A percentile compares a stretch with the other conserved stretches of the same genome.
phyloP scores from a whole-genome alignment of 2,329 filamentous ascomycete genomes.

The Aureobasidium sp. region DNA sequence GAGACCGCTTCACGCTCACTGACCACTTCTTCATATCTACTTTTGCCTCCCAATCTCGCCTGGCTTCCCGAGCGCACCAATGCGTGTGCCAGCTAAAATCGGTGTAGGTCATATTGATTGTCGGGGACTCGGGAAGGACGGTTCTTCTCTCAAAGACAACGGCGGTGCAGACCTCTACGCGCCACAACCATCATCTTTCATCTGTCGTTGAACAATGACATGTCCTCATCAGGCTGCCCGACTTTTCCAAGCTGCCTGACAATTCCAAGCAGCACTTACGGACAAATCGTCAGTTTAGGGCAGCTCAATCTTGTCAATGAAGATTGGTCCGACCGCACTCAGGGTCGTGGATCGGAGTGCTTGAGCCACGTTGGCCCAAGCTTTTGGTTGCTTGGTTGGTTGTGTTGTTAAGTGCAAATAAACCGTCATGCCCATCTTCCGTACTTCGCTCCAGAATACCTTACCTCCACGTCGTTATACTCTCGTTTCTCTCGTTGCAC shows the following conservation, averaged over 20 bases:
- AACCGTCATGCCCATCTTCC: constrained; percentile 9
- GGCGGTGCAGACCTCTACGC: background rate
- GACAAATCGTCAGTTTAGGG: background rate
- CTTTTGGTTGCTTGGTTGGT: constrained; percentile 9
- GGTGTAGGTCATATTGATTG: background rate
- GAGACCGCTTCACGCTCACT: background rate
- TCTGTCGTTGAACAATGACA: constrained; percentile 4
- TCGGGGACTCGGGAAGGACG: constrained; percentile 9
- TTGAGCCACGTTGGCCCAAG: constrained; percentile 3
- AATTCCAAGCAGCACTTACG: background rate
- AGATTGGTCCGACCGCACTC: background rate
- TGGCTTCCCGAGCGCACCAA: background rate
- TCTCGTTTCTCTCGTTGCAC: constrained; percentile 13
- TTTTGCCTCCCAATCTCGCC: background rate
- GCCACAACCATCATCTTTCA: background rate
- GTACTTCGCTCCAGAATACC: background rate
- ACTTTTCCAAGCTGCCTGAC: background rate
- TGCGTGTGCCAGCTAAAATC: background rate
- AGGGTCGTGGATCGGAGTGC: constrained; percentile 6
- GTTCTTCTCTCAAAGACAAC: constrained; percentile 10
- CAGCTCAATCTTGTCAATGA: background rate
- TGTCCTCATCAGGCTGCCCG: background rate
- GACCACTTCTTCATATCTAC: background rate
- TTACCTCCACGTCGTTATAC: constrained; percentile 6
- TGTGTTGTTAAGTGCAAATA: constrained; percentile 3